Percentiles rank a stretch among this genome's conserved stretches.
Conservation (phyloP, 2,329 filamentous ascomycete genomes). For the Aspergillus felis region DNA sequence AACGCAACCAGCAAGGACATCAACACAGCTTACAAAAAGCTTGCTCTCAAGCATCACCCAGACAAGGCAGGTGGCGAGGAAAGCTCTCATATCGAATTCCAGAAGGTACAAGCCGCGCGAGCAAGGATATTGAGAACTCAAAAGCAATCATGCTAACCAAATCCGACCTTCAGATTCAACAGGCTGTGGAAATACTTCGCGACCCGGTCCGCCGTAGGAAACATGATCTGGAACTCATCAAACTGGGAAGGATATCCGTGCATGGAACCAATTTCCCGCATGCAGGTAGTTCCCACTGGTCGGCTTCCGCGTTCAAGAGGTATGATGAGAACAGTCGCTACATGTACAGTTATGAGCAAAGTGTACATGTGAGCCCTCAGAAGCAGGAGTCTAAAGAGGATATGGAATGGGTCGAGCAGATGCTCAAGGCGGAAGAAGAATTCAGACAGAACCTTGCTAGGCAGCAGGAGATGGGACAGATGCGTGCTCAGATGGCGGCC, state of each 20-base stretch:
- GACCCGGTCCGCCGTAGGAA: conserved; percentile 20
- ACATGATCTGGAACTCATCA: conserved; percentile 19
- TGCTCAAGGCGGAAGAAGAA: conserved; percentile 6
- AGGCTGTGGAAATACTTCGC: conserved; percentile 33
- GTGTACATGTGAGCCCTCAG: conserved; percentile 28
- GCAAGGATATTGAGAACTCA: background rate
- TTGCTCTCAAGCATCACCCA: conserved; percentile 33
- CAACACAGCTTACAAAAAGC: conserved; percentile 30
- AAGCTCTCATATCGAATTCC: conserved; percentile 15
- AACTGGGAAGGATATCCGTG: background rate
- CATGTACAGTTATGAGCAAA: conserved; percentile 27
- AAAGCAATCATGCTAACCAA: background rate
- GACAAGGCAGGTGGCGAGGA: conserved; percentile 26
- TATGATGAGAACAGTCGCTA: conserved; percentile 15
- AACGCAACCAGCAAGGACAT: conserved; percentile 29
- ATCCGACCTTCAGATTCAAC: conserved; percentile 22
- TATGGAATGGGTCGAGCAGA: conserved; percentile 8
- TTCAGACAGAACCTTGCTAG: conserved; percentile 5
- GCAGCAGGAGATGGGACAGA: conserved; percentile 3
- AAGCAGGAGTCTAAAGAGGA: conserved; percentile 20
- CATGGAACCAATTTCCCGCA: background rate
- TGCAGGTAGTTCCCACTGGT: background rate
- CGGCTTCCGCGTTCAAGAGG: background rate
- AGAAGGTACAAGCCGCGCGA: conserved; percentile 14
- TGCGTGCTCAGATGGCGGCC: background rate